These are phyloP conservation scores for Ascocoryne sarcoides DNA, from an alignment of 2,329 filamentous ascomycete species.

Conservation along the genomic window DNA sequence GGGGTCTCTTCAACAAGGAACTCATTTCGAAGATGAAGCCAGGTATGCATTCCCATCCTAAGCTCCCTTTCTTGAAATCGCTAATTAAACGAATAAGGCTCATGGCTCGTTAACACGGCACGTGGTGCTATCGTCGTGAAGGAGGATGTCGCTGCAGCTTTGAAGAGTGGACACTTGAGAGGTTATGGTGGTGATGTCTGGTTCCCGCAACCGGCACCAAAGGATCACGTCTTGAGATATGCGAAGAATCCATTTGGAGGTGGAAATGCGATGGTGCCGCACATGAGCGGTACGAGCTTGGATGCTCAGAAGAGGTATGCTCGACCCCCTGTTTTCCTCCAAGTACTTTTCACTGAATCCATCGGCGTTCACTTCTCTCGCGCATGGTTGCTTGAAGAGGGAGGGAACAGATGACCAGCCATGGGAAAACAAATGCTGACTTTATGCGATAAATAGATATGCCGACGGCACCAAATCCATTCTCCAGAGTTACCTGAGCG, in stretches of 20 bases:
- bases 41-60: slow-evolving; percentile 75
- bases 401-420: too few species aligned
- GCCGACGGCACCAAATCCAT: slow-evolving; percentile 83
- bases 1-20: slow-evolving; percentile 96
- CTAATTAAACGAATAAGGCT: slow-evolving; percentile 46
- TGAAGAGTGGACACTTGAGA: slow-evolving; percentile 84
- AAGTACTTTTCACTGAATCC: too few species aligned
- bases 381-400: too few species aligned
- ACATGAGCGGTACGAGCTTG: slow-evolving; percentile 98
- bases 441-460: too few species aligned
- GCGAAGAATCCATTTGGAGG: slow-evolving; percentile 93
- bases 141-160: slow-evolving; percentile 91
- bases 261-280: slow-evolving; percentile 96
- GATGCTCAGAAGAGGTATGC: slow-evolving; percentile 94
- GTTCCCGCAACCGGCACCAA: slow-evolving; percentile 87
- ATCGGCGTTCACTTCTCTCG: too few species aligned
- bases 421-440: too few species aligned
- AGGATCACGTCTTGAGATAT: slow-evolving; percentile 85
- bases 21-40: slow-evolving; percentile 99
- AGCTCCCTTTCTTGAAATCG: slow-evolving; percentile 32
- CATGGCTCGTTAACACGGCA: slow-evolving; percentile 97
- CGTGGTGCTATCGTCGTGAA: slow-evolving; percentile 99
- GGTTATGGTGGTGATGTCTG: slow-evolving; percentile 87
- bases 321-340: too few species aligned
- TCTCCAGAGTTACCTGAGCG: slow-evolving; percentile 81